Conservation (phyloP, 345 rosid species). For the Eucalyptus marginata region DNA sequence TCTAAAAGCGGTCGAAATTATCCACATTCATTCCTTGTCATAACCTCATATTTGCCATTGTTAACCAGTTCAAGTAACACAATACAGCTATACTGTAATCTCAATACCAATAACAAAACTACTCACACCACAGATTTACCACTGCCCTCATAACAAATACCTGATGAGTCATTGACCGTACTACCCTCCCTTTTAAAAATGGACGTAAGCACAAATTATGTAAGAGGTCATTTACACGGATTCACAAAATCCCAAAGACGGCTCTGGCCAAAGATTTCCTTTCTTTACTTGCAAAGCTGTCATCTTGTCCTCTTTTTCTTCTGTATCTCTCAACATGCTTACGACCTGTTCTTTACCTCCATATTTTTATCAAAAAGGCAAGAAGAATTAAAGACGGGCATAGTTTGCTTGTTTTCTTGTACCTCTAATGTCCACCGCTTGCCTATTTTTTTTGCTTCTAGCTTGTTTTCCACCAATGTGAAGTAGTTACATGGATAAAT, state of each 20-base stretch:
- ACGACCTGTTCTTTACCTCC: not conserved
- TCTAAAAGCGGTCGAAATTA: not conserved
- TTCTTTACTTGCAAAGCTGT: not conserved
- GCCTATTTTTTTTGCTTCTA: not conserved
- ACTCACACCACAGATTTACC: not conserved
- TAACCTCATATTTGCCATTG: not conserved
- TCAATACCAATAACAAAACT: not conserved
- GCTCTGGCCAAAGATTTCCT: not conserved
- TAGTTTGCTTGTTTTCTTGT: not conserved
- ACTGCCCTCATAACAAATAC: not conserved
- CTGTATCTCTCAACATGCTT: not conserved
- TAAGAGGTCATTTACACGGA: not conserved
- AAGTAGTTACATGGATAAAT: not conserved
- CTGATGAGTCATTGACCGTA: not conserved
- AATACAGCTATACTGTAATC: not conserved
- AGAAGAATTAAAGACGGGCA: not conserved
- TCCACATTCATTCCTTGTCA: not conserved
- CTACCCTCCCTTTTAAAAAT: rapidly evolving
- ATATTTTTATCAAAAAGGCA: not conserved
- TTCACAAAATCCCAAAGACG: not conserved
- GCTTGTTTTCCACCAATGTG: not conserved
- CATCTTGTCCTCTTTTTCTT: not conserved
- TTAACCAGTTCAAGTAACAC: not conserved
- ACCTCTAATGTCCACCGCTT: not conserved
- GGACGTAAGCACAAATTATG: not conserved